Percentiles rank a stretch among this genome's conserved stretches.
Conservation (phyloP, 805 yeast species). For the Ogataea nakhonphanomensis region DNA sequence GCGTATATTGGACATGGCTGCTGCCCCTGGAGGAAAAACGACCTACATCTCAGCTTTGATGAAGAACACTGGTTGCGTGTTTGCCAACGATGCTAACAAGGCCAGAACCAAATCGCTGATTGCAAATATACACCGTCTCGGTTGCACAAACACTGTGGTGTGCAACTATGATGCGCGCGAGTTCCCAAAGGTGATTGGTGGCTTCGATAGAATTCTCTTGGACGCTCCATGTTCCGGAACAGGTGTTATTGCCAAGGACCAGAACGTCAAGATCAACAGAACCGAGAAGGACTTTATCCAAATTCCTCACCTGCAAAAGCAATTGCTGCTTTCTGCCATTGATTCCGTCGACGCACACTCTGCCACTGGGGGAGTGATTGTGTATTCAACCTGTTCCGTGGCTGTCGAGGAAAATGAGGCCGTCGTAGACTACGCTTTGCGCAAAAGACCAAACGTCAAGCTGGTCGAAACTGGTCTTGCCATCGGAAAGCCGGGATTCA, state of each 20-base stretch:
- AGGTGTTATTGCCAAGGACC: conserved; percentile 98
- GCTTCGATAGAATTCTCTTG: conserved; percentile 88
- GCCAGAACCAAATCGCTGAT: conserved; percentile 93
- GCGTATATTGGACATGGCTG: conserved; percentile 96
- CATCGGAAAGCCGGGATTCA: conserved; percentile 95
- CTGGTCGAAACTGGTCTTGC: conserved; percentile 88
- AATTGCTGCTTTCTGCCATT: conserved; percentile 87
- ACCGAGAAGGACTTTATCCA: conserved; percentile 96
- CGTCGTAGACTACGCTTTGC: conserved; percentile 95
- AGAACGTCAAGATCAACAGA: conserved; percentile 86
- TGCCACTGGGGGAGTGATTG: conserved; percentile 88
- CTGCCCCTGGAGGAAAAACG: conserved; percentile 99
- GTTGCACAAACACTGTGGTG: conserved; percentile 94
- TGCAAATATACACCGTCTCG: conserved; percentile 96
- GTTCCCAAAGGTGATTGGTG: conserved; percentile 97
- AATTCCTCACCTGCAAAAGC: conserved; percentile 95
- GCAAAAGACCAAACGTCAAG: conserved; percentile 94
- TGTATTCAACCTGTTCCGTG: conserved; percentile 96
- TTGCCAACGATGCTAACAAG: conserved; percentile 96
- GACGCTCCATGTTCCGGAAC: conserved; percentile 99
- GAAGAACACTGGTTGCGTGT: conserved; percentile 97
- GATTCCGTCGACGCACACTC: conserved; percentile 96
- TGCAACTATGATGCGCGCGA: conserved; percentile 98
- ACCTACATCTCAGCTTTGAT: conserved; percentile 92
- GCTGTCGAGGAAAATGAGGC: conserved; percentile 98